Evolutionary conservation across 2,329 filamentous ascomycete genomes (phyloP), one percentile per base, ranked within the genome.

Genomic region (Trichoderma sp.): DNA sequence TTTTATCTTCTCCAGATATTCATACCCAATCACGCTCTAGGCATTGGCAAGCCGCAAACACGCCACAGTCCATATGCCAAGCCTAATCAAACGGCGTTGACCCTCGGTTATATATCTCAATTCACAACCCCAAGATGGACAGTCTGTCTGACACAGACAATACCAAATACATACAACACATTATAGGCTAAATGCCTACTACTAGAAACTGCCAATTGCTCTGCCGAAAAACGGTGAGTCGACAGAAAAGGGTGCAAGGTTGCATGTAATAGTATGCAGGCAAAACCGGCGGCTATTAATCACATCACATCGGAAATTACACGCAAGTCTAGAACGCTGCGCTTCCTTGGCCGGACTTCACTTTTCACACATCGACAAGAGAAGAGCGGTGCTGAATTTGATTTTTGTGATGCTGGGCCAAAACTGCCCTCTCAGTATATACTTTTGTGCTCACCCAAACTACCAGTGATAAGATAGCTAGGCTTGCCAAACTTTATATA

Each of bases 351-450:
- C 39, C 15, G 3, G 17, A 50, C 20, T 53, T 53, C 12, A 17
- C 34, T 23, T 53, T 43, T 9, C 1, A 65, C 43, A 36, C 26
- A 53, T 53, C 28, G 8, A 6, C 17, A 2, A 23, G 20, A 4
- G 32, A 9, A 15, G n/a, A 7, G 20, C 6, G 9, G 4, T 23
- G n/a, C 11, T n/a, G 28, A 47, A 50, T 59, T 70, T 73, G 66
- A 23, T 47, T 71, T 74, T 65, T 71, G 36, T 62, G 34, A 20
- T 23, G 79, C 76, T 74, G 77, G 78, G 76, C 81, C 81, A 83
- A 83, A 82, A 83, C 78, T 82, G 80, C 77, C 74, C 79, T 81
- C 79, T 74, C 65, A 76, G 80, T 77, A 79, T 78, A 68, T 68
- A 57, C 50, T 78, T 76, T 72, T 72, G 79, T 78, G 75, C 75